Evolutionary conservation across 495 filamentous ascomycete species (phyloP), one percentile per base, ranked within the genome.

Genomic region (Talaromyces ruber): DNA sequence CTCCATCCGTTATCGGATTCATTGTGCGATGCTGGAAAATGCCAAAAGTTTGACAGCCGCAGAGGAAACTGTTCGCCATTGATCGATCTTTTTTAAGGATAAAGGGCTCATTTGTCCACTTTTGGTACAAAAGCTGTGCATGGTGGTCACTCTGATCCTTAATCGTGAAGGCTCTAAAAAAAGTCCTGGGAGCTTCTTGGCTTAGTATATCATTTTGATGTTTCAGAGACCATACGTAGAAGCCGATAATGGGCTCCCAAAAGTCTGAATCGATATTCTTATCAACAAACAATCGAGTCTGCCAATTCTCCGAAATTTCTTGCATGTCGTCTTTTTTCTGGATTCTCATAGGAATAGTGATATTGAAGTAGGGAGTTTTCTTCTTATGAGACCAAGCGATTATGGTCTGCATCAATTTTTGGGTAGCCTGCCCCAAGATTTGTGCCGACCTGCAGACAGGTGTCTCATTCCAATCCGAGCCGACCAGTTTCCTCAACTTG

Each of bases 381-480:
- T 26, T 59, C 3, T 57, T 9, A 43, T 18, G n/a, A n/a, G n/a
- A 25, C 57, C 57, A 59, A 11, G 39, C 47, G n/a, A 14, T 47
- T 29, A 59, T 47, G 22, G 29, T 21, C 9, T 9, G 28, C 14
- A 24, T 34, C 24, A 50, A 51, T 16, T 60, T 26, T 34, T 72
- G 69, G 4, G 76, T 73, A 4, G 68, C 62, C 4, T 62, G 28
- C 22, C 71, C 68, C 4, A 79, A 62, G 9, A 66, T 70, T 0
- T 59, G 61, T 8, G 74, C 72, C 11, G 63, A 43, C 4, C 65
- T 62, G 6, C 71, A 70, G 28, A 72, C 73, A 1, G 74, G 70
- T 21, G 75, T 66, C 24, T 70, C 67, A 32, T 74, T 65, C 76
- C 76, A 79, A 32, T 60, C 12, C 6, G 25, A 29, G 16, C 58